phyloP scores from a whole-genome alignment of 768 basidiomycete species.

The Boletellus ananas region DNA sequence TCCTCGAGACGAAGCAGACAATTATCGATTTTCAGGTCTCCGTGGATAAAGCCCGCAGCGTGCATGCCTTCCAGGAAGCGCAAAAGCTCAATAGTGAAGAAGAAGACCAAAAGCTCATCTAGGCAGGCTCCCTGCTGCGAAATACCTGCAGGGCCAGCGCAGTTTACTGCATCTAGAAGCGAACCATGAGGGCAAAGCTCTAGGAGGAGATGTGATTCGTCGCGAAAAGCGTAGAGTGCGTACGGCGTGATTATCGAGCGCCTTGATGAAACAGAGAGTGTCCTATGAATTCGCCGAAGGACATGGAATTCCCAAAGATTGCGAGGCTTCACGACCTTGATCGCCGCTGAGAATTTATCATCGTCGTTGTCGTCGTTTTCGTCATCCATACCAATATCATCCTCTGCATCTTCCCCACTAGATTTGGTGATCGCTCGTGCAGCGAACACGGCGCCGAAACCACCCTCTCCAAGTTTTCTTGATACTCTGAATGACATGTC shows the following conservation, averaged over 20 bases:
- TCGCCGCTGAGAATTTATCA: constrained; percentile 59
- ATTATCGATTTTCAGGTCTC: constrained; percentile 99
- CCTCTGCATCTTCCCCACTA: constrained; percentile 39
- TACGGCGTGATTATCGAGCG: constrained; percentile 74
- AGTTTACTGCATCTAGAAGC: constrained; percentile 88
- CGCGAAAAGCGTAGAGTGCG: constrained; percentile 75
- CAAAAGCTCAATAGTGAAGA: constrained; percentile 91
- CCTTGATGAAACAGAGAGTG: constrained; percentile 55
- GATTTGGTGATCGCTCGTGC: constrained; percentile 54
- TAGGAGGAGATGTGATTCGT: constrained; percentile 88
- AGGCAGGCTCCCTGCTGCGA: constrained; percentile 77
- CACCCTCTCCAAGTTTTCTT: constrained; percentile 94
- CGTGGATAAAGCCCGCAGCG: constrained; percentile 82
- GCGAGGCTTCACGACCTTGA: constrained; percentile 88
- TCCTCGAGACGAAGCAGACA: constrained; percentile 91
- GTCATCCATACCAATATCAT: constrained; percentile 43
- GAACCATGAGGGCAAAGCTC: constrained; percentile 90
- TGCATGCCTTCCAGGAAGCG: constrained; percentile 83
- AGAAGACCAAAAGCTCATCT: constrained; percentile 91
- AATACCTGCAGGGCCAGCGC: constrained; percentile 68
- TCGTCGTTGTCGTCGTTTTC: constrained; percentile 52
- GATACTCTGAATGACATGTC: constrained; percentile 64
- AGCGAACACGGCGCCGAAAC: constrained; percentile 94
- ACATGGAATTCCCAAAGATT: constrained; percentile 92
- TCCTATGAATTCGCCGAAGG: constrained; percentile 69